These are phyloP conservation scores for Verticillium dahliae DNA, from an alignment of 2,329 filamentous ascomycete species.

Conservation along the genomic window DNA sequence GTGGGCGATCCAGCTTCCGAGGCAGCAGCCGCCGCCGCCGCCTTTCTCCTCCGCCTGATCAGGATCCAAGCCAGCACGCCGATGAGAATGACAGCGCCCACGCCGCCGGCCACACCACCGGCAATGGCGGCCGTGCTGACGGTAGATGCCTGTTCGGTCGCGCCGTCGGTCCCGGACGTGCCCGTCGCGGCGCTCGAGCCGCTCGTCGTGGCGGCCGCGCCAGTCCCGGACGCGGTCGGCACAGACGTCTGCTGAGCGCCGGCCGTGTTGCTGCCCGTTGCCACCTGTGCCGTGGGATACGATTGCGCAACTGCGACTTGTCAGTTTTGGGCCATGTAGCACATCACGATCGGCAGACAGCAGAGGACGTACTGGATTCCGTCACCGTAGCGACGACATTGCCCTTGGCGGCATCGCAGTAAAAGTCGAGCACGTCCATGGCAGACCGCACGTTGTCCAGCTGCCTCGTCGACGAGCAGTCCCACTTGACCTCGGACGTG, in stretches of 20 bases:
- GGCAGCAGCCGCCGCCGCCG: background rate
- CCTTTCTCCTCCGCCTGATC: background rate
- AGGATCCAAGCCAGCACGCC: conserved; percentile 14
- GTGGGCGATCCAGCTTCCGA: background rate
- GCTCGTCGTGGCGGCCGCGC: background rate
- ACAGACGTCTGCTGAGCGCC: background rate
- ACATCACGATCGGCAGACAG: conserved; percentile 4
- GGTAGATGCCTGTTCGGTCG: background rate
- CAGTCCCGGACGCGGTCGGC: background rate
- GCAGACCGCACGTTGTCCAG: conserved; percentile 38
- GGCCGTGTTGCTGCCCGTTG: conserved; percentile 5
- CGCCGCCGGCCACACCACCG: conserved; percentile 16
- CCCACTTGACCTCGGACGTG: conserved; percentile 34
- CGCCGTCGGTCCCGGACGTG: conserved; percentile 3
- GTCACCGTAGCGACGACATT: conserved; percentile 33
- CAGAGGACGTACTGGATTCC: conserved; percentile 24
- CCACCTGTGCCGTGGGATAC: conserved; percentile 9
- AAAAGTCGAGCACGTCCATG: conserved; percentile 35
- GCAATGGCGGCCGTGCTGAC: conserved; percentile 25
- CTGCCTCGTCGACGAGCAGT: conserved; percentile 34
- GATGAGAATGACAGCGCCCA: conserved; percentile 16
- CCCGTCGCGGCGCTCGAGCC: background rate
- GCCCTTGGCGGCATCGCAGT: conserved; percentile 42
- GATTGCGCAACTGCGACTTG: conserved; percentile 16
- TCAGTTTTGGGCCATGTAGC: background rate